Evolutionary conservation across 768 basidiomycete species (phyloP).

Genomic region (Agaricus blazei): DNA sequence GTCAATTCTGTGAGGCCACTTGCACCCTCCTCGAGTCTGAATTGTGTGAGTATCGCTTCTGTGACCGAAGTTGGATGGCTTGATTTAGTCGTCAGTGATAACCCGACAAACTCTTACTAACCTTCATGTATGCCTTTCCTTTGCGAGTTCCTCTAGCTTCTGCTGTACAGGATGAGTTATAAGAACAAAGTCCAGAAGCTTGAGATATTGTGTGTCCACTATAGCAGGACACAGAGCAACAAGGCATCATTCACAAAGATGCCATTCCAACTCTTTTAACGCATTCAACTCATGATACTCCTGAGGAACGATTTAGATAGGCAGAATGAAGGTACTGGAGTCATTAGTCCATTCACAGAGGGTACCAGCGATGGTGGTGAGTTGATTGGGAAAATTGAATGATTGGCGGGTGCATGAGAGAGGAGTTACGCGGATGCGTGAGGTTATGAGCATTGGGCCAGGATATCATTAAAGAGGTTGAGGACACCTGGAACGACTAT

Average conservation of each 20-base stretch:
- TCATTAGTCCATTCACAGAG: too few species aligned
- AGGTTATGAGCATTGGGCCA: too few species aligned
- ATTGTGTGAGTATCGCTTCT: conserved; percentile 63
- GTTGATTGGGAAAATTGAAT: too few species aligned
- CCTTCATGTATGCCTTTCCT: conserved; percentile 57
- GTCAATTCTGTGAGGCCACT: conserved; percentile 78
- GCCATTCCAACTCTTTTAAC: conserved; percentile 62
- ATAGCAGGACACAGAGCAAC: conserved; percentile 18
- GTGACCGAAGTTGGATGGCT: conserved; percentile 44
- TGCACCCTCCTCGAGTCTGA: conserved; percentile 48
- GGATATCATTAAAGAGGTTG: too few species aligned
- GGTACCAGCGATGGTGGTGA: too few species aligned
- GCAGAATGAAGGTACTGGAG: too few species aligned
- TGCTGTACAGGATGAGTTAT: conserved; percentile 85
- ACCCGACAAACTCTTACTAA: conserved; percentile 18
- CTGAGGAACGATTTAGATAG: not conserved
- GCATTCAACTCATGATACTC: not conserved
- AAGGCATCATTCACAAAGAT: conserved; percentile 90
- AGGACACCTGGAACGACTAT: too few species aligned
- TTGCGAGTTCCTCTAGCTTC: conserved; percentile 59
- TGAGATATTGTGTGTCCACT: not conserved
- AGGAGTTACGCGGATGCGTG: too few species aligned
- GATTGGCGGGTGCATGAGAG: too few species aligned
- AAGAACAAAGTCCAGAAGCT: conserved; percentile 93
- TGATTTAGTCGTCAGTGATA: not conserved